phyloP scores from a whole-genome alignment of 352 stramenopile genomes.

The Thalassiosira hispida region DNA sequence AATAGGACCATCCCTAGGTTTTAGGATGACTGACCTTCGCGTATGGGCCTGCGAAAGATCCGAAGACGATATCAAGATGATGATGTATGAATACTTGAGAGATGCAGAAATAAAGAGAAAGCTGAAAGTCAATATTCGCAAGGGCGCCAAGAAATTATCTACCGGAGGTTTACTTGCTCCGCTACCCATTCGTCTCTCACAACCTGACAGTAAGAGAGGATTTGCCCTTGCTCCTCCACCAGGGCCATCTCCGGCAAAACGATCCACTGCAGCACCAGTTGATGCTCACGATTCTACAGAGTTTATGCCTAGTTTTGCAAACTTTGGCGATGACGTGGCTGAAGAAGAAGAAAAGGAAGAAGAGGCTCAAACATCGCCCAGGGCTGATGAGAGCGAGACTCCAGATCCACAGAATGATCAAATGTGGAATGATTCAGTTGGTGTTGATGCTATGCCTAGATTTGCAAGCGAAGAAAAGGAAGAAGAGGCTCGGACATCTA shows the following conservation, averaged over 20 bases:
- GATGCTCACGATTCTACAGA: neutral
- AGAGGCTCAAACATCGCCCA: conserved; percentile 4
- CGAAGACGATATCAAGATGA: conserved; percentile 80
- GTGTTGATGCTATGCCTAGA: conserved; percentile 2
- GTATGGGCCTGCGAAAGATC: conserved; percentile 77
- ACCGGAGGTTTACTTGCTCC: conserved; percentile 26
- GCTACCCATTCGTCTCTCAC: conserved; percentile 25
- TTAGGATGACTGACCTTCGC: conserved; percentile 81
- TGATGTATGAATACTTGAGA: conserved; percentile 84
- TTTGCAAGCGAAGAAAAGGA: neutral
- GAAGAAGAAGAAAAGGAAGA: neutral
- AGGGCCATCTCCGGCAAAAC: conserved; percentile 25
- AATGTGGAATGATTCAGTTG: conserved; percentile 10
- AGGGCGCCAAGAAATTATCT: conserved; percentile 20
- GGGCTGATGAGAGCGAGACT: neutral
- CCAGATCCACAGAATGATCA: conserved; percentile 10
- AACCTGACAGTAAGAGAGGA: conserved; percentile 50
- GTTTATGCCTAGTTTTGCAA: conserved; percentile 48
- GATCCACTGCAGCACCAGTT: neutral
- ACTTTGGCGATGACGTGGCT: conserved; percentile 2
- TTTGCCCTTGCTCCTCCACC: conserved; percentile 35
- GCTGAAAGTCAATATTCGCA: conserved; percentile 83
- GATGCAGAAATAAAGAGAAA: conserved; percentile 83
- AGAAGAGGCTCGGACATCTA: conserved; percentile 1
- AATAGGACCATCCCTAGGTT: conserved; percentile 65